phyloP scores from a whole-genome alignment of 1,284 basidiomycete species.

The Fomitopsis palustris region DNA sequence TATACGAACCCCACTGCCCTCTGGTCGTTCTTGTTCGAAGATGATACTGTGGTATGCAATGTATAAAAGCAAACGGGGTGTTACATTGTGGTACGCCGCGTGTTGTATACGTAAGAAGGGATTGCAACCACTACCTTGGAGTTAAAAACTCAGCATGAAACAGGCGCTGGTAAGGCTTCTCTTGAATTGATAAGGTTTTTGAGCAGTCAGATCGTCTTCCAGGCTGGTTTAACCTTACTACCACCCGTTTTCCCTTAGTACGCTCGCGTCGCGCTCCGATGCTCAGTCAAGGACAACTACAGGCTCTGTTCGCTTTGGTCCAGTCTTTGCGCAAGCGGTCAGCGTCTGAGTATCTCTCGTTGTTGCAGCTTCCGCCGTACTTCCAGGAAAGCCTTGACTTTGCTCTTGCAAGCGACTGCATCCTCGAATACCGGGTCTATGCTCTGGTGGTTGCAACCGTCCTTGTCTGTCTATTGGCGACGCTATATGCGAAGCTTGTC shows the following conservation, averaged over 20 bases:
- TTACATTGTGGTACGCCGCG: not conserved
- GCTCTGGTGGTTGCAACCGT: not conserved
- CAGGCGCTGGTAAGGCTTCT: too few relatives aligned
- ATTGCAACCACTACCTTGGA: too few relatives aligned
- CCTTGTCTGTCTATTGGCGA: not conserved
- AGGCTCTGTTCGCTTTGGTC: not conserved
- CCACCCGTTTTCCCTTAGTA: too few relatives aligned
- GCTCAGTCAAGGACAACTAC: not conserved
- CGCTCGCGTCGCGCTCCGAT: too few relatives aligned
- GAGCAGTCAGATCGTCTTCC: too few relatives aligned
- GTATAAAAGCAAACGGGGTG: not conserved
- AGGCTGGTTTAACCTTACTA: too few relatives aligned
- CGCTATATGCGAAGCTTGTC: not conserved
- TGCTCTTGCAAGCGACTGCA: not conserved
- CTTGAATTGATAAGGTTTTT: too few relatives aligned
- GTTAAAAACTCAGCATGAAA: too few relatives aligned
- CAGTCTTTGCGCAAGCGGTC: not conserved
- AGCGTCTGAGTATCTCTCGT: not conserved
- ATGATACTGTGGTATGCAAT: slow-evolving; percentile 5
- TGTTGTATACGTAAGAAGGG: too few relatives aligned
- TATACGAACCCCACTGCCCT: slow-evolving; percentile 81
- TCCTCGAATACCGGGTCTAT: not conserved
- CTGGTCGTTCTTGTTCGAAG: slow-evolving; percentile 78
- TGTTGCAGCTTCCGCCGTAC: not conserved
- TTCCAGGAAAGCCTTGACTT: not conserved